Evolutionary conservation across 208 protist genomes (phyloP).

Genomic region (Leishmania turanica): DNA sequence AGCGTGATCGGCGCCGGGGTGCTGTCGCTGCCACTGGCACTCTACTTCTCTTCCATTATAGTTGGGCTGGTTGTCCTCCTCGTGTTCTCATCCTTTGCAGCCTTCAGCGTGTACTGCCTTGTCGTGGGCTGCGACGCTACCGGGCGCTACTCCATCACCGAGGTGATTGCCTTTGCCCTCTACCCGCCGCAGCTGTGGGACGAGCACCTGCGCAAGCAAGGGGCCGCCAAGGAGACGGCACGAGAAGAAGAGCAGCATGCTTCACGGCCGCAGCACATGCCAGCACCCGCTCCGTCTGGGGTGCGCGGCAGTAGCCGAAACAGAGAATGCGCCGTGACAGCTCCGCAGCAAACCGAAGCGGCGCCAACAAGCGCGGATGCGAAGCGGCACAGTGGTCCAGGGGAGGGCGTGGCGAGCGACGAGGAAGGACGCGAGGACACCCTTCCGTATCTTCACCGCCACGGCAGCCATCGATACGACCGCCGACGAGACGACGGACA

Average conservation of each 20-base stretch:
- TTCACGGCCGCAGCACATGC: not conserved
- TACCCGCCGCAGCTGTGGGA: constrained; percentile 61
- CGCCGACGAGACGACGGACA: not conserved
- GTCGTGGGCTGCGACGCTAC: constrained; percentile 56
- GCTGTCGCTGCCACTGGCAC: constrained; percentile 64
- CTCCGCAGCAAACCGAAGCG: not conserved
- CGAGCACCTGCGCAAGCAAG: constrained; percentile 34
- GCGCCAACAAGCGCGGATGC: not conserved
- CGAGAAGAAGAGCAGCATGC: not conserved
- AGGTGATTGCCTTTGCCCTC: constrained; percentile 56
- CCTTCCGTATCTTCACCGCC: not conserved
- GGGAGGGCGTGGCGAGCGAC: not conserved
- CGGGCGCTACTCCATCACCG: constrained; percentile 60
- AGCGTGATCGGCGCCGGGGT: constrained; percentile 81
- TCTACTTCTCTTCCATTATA: constrained; percentile 64
- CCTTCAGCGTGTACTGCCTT: constrained; percentile 59
- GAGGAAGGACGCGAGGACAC: not conserved
- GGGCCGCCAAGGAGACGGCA: not conserved
- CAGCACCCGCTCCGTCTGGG: not conserved
- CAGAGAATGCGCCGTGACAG: not conserved
- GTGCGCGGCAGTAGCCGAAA: not conserved
- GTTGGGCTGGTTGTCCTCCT: constrained; percentile 45
- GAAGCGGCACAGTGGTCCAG: not conserved
- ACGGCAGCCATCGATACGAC: not conserved
- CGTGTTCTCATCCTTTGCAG: constrained; percentile 36